phyloP scores from a whole-genome alignment of 108 stramenopile species.

The Fragilaria radians region DNA sequence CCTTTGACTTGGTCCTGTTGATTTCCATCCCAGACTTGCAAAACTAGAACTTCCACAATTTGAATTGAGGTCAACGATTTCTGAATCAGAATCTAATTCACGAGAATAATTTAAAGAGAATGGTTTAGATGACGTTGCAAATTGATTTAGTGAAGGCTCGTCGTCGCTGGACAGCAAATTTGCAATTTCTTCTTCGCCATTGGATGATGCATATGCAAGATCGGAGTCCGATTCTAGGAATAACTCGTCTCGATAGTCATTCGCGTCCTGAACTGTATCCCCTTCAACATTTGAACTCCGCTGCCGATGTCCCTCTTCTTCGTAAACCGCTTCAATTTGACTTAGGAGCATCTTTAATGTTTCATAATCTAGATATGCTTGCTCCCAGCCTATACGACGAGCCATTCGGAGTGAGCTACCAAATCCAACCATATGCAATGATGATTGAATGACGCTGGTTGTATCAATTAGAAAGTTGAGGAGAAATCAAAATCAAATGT shows the following conservation, averaged over 20 bases:
- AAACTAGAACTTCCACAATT: conserved; percentile 6
- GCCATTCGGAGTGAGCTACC: conserved; percentile 61
- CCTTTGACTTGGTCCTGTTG: neutral
- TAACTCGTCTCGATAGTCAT: conserved; percentile 76
- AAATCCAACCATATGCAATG: conserved; percentile 77
- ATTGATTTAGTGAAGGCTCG: conserved; percentile 2
- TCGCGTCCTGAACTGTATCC: conserved; percentile 4
- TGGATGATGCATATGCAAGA: conserved; percentile 43
- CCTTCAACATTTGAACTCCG: neutral
- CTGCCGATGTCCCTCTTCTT: conserved; percentile 36
- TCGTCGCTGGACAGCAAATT: conserved; percentile 9
- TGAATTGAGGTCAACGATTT: conserved; percentile 11
- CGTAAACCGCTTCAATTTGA: conserved; percentile 69
- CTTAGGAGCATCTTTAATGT: conserved; percentile 53
- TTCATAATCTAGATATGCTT: conserved; percentile 78
- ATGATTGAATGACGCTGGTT: too few relatives aligned
- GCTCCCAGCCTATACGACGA: conserved; percentile 67
- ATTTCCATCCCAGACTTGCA: conserved; percentile 7
- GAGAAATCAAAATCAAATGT: too few relatives aligned
- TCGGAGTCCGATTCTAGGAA: conserved; percentile 77
- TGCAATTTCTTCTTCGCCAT: conserved; percentile 7
- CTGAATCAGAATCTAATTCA: conserved; percentile 13
- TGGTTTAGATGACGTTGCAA: neutral
- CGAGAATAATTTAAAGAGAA: conserved; percentile 17
- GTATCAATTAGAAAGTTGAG: too few relatives aligned